Percentiles rank a stretch among this genome's conserved stretches.
Evolutionary conservation across 495 filamentous ascomycete species (phyloP).

Genomic region (Aspergillus hancockii): DNA sequence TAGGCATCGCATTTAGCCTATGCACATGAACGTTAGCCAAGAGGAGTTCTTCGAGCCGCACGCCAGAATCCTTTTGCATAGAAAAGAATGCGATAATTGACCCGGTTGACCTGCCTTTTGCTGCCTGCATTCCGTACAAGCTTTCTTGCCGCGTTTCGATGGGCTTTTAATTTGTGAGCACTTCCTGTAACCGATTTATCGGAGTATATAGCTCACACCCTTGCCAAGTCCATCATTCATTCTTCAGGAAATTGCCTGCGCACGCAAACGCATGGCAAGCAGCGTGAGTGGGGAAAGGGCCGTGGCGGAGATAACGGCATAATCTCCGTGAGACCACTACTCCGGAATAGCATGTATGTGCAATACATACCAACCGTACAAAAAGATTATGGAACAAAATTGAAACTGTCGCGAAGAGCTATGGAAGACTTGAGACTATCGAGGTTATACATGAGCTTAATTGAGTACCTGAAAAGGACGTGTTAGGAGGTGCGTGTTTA

Average conservation of each 20-base stretch:
- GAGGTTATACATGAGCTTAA: too few relatives aligned
- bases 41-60: background rate
- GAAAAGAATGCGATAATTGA: background rate
- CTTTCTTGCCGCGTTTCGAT: constrained; percentile 43
- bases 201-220: background rate
- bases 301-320: too few relatives aligned
- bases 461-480: too few relatives aligned
- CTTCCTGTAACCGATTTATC: background rate
- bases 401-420: too few relatives aligned
- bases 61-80: background rate
- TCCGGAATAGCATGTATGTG: too few relatives aligned
- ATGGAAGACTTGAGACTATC: too few relatives aligned
- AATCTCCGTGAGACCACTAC: too few relatives aligned
- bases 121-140: constrained; percentile 48
- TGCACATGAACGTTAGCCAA: background rate
- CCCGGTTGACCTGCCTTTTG: constrained; percentile 34
- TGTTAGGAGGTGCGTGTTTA: too few relatives aligned
- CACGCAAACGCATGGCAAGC: background rate
- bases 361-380: too few relatives aligned
- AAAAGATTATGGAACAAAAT: too few relatives aligned
- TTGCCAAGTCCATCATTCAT: background rate
- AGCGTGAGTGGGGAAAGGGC: background rate
- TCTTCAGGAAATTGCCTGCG: background rate
- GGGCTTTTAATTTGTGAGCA: constrained; percentile 15
- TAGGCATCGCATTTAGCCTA: constrained; percentile 48